These are phyloP conservation scores for Chlorociboria aeruginascens DNA, from an alignment of 495 filamentous ascomycete genomes.

Conservation along the genomic window DNA sequence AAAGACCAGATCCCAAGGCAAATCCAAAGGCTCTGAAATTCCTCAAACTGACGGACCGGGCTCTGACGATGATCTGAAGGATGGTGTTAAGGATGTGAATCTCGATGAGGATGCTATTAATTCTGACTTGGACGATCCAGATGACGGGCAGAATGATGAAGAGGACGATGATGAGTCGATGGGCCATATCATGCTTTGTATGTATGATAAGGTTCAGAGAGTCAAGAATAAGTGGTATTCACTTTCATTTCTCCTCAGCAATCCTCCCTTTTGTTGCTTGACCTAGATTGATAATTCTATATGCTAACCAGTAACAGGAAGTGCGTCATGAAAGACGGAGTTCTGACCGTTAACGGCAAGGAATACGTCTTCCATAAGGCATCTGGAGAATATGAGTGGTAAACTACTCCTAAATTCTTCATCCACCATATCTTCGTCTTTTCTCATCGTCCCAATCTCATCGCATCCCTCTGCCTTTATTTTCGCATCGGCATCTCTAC, in stretches of 20 bases:
- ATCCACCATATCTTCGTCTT: background rate
- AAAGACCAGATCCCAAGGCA: constrained; percentile 22
- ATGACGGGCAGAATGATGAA: constrained; percentile 67
- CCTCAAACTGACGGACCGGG: constrained; percentile 53
- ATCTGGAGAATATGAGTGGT: constrained; percentile 96
- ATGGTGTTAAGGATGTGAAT: constrained; percentile 49
- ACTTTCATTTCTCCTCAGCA: background rate
- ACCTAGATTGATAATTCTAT: background rate
- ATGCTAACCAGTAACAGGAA: constrained; percentile 43
- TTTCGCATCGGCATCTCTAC: background rate
- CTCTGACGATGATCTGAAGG: constrained; percentile 39
- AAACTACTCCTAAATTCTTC: constrained; percentile 14
- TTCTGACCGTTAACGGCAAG: constrained; percentile 78
- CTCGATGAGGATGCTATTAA: constrained; percentile 95
- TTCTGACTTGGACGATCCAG: constrained; percentile 91
- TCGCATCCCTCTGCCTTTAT: background rate
- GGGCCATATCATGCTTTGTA: constrained; percentile 89
- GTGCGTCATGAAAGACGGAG: constrained; percentile 94
- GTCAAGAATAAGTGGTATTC: constrained; percentile 97
- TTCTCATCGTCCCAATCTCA: background rate
- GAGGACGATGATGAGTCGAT: constrained; percentile 68
- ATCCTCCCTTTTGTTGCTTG: background rate
- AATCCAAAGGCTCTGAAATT: constrained; percentile 10
- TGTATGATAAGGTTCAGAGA: constrained; percentile 97
- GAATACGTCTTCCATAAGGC: constrained; percentile 99